Evolutionary conservation across 2,329 filamentous ascomycete genomes (phyloP).

Genomic region (Phaeosphaeria sp.): DNA sequence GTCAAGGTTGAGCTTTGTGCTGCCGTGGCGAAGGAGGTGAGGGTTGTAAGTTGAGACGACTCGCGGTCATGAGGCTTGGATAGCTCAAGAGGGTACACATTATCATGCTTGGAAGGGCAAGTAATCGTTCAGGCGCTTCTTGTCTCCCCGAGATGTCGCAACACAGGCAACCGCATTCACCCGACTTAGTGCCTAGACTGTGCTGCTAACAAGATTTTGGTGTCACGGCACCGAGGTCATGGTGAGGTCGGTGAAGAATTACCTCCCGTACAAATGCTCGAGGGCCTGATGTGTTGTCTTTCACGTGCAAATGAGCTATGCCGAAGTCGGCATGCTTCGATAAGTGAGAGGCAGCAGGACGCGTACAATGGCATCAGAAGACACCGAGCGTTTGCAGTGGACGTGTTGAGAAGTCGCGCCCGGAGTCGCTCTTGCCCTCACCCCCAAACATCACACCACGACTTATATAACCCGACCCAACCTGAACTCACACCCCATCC

Average conservation of each 20-base stretch:
- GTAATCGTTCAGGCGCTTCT: too few relatives aligned
- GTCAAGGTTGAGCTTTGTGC: conserved; percentile 83
- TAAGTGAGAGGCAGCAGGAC: not conserved
- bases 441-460: not conserved
- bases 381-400: not conserved
- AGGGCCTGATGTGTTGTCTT: not conserved
- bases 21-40: conserved; percentile 65
- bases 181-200: not conserved
- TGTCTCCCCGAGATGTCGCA: too few relatives aligned
- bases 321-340: not conserved
- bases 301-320: not conserved
- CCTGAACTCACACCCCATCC: not conserved
- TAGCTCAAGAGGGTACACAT: not conserved
- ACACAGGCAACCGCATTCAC: not conserved
- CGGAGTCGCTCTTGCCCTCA: not conserved
- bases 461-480: not conserved
- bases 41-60: conserved; percentile 12
- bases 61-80: not conserved
- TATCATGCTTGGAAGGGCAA: not conserved
- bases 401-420: not conserved
- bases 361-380: not conserved
- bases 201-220: not conserved
- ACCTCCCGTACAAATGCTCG: not conserved
- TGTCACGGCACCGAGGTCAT: not conserved
- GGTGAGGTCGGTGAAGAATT: not conserved